These are phyloP conservation scores for Albugo laibachii DNA, from an alignment of 352 stramenopile genomes.

Conservation along the genomic window DNA sequence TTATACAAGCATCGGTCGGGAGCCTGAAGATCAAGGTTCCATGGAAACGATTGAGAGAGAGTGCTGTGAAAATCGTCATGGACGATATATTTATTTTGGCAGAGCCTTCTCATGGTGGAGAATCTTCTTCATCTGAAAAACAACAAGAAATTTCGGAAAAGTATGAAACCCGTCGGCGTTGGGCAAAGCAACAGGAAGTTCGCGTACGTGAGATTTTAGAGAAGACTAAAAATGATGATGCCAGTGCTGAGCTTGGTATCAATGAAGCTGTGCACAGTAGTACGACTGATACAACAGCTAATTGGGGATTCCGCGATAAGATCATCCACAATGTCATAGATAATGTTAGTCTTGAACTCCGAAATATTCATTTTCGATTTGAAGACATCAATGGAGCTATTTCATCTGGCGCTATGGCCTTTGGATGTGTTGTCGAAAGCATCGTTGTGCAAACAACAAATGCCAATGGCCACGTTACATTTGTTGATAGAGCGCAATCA, in stretches of 20 bases:
- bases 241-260: background rate
- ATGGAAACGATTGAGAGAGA: conserved; percentile 66
- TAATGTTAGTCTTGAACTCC: conserved; percentile 66
- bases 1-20: conserved; percentile 49
- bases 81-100: conserved; percentile 62
- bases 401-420: conserved; percentile 22
- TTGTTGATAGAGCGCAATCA: conserved; percentile 54
- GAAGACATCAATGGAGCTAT: conserved; percentile 51
- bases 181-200: conserved; percentile 67
- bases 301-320: conserved; percentile 59
- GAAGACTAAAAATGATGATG: conserved; percentile 29
- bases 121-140: conserved; percentile 5
- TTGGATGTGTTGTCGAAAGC: conserved; percentile 58
- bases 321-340: conserved; percentile 70
- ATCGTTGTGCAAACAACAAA: conserved; percentile 57
- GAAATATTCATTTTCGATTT: conserved; percentile 67
- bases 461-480: conserved; percentile 54
- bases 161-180: conserved; percentile 36
- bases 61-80: conserved; percentile 52
- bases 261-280: conserved; percentile 5
- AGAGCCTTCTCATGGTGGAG: conserved; percentile 26
- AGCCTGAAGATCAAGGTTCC: conserved; percentile 60
- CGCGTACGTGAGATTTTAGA: conserved; percentile 54
- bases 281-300: conserved; percentile 23
- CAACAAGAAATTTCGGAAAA: conserved; percentile 15